These are phyloP conservation scores for Xylariaceae sp. DNA, from an alignment of 2,329 filamentous ascomycete species.

Conservation along the genomic window DNA sequence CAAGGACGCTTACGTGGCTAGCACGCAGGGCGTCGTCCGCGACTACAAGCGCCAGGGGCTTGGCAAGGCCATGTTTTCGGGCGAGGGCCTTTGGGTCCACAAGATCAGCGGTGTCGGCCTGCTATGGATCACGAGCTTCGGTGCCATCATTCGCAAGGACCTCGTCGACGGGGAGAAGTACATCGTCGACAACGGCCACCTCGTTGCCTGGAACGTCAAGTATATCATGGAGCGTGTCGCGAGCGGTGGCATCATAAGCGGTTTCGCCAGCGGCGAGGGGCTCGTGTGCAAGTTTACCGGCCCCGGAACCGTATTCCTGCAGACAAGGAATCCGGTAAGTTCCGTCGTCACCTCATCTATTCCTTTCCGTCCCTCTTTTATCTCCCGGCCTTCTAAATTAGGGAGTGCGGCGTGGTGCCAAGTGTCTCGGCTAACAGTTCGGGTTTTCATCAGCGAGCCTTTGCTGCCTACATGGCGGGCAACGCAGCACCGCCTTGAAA, in stretches of 20 bases:
- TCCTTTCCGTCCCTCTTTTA: neutral
- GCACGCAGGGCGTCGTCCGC: constrained; percentile 84
- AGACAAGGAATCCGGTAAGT: constrained; percentile 83
- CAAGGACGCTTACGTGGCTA: constrained; percentile 83
- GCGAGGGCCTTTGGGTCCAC: constrained; percentile 90
- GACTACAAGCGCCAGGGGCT: constrained; percentile 87
- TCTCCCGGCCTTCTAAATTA: neutral
- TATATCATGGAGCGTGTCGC: constrained; percentile 90
- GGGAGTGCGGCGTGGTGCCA: neutral
- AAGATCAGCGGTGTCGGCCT: constrained; percentile 82
- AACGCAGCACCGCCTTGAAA: constrained; percentile 46
- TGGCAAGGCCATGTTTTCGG: constrained; percentile 90
- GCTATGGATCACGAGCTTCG: constrained; percentile 90
- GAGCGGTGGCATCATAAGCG: constrained; percentile 92
- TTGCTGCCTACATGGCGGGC: constrained; percentile 58
- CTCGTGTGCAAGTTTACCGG: constrained; percentile 93
- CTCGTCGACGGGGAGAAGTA: constrained; percentile 78
- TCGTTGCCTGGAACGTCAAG: constrained; percentile 96
- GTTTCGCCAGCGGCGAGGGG: constrained; percentile 80
- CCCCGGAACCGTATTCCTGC: constrained; percentile 88
- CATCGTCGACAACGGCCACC: constrained; percentile 89
- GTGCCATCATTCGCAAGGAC: constrained; percentile 94
- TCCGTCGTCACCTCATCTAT: neutral
- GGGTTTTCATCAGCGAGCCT: constrained; percentile 51
- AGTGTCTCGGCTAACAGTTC: constrained; percentile 17